phyloP scores from a whole-genome alignment of 768 basidiomycete species.

The Russula virescens region DNA sequence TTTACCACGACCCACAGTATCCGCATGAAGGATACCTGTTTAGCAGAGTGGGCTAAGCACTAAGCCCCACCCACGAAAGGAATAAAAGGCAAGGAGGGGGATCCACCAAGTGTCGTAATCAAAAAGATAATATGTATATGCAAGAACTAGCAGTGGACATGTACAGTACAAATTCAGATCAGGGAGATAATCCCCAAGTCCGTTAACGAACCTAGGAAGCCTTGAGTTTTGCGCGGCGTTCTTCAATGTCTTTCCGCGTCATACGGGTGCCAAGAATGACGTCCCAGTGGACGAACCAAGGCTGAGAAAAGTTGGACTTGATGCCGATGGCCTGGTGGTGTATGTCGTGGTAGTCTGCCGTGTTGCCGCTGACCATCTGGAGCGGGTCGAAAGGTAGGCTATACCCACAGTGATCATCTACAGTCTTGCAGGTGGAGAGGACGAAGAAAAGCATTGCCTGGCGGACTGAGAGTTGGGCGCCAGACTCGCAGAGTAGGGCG shows the following conservation, averaged over 20 bases:
- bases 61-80: no score
- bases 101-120: no score
- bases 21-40: no score
- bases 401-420: slow-evolving; percentile 95
- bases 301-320: slow-evolving; percentile 93
- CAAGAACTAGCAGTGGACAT: background rate
- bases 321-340: slow-evolving; percentile 92
- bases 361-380: slow-evolving; percentile 80
- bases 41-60: no score
- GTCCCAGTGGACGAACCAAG: slow-evolving; percentile 97
- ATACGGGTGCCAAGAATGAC: slow-evolving; percentile 74
- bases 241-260: slow-evolving; percentile 62
- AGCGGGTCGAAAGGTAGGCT: slow-evolving; percentile 85
- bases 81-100: no score
- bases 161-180: background rate
- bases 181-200: no score
- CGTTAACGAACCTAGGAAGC: background rate
- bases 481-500: slow-evolving; percentile 65
- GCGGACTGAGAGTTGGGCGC: slow-evolving; percentile 65
- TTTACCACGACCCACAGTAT: no score
- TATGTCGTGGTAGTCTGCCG: slow-evolving; percentile 96
- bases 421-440: slow-evolving; percentile 84
- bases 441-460: slow-evolving; percentile 82
- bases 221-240: slow-evolving; percentile 31
- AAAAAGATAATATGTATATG: no score